Base-by-base conservation (phyloP, 2,329 filamentous ascomycete genomes). In the Pseudogymnoascus sp. region DNA sequence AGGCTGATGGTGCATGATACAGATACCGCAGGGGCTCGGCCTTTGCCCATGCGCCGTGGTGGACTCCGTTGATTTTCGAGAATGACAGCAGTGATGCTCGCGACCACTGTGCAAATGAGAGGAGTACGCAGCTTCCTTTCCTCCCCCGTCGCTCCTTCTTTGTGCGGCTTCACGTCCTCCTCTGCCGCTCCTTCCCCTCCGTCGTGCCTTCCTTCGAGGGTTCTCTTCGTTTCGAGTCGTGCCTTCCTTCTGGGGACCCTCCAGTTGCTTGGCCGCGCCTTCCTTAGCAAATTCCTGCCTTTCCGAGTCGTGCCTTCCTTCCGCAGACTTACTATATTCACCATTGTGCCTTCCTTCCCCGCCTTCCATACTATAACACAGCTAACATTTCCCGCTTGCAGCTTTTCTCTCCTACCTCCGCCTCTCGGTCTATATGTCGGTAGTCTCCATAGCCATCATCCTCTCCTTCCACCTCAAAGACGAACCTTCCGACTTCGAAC, bases 401-500 rank as follows among this genome's bases (percentile, higher is more conserved):
- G 82, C 85, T 0, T 97, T 97, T 73, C 87, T 97, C 28, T 95
- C 93, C 1, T 97, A 95, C 83, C 85, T 97, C 18, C 87, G 93
- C 3, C 83, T 97, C 1, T 88, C 90, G 34, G 85, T 96, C 69
- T 96, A 96, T 78, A 93, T 97, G 84, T 87, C 91, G 67, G 81
- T 99, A 61, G 91, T 97, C 7, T 86, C 90, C 28, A 84, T 96
- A 34, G 93, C 95, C 60, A 96, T 99, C 68, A 87, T 96, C 8
- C 82, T 97, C 60, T 96, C 91, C 12, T 99, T 99, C 75, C 93
- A 99, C 72, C 82, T 99, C 60, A 93, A 92, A 72, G 80, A 80
- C 16, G 77, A 87, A 69, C 90, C 95, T 0, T 84, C 86, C 0
- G 72, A 78, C 0, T 74, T 91, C 12, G 95, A 99, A 78, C 79